Evolutionary conservation across 1,284 basidiomycete species (phyloP).

Genomic region (Irpex sp.): DNA sequence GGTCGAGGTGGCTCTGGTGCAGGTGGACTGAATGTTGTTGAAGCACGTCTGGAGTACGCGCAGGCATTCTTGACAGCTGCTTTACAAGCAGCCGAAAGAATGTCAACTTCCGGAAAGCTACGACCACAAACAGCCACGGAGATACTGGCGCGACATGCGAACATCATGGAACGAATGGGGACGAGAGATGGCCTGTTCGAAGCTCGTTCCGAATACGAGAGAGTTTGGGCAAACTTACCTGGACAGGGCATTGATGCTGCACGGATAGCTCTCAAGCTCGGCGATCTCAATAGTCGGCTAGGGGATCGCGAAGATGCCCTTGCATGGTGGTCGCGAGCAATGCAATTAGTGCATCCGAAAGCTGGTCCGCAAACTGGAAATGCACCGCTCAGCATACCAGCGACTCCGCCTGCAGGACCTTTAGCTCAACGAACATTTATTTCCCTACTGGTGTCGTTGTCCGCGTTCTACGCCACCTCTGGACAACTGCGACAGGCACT

Average conservation of each 20-base stretch:
- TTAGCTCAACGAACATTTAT: conserved; percentile 66
- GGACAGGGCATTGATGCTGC: conserved; percentile 42
- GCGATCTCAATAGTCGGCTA: conserved; percentile 56
- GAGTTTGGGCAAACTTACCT: conserved; percentile 49
- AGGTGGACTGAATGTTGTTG: conserved; percentile 41
- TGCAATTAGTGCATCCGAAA: conserved; percentile 36
- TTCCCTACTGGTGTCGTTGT: conserved; percentile 66
- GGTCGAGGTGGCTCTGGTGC: conserved; percentile 32
- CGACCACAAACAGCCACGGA: conserved; percentile 53
- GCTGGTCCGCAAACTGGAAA: conserved; percentile 2
- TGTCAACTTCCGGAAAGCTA: conserved; percentile 32
- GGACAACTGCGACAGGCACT: conserved; percentile 68
- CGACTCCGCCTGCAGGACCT: conserved; percentile 49
- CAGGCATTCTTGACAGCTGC: conserved; percentile 54
- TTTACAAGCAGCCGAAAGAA: conserved; percentile 43
- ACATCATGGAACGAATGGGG: conserved; percentile 67
- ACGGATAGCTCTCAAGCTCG: conserved; percentile 62
- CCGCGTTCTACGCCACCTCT: conserved; percentile 65
- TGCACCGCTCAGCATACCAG: conserved; percentile 32
- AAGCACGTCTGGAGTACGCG: conserved; percentile 50
- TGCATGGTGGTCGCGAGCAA: conserved; percentile 63
- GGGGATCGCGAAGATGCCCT: conserved; percentile 52
- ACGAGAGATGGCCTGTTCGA: conserved; percentile 50
- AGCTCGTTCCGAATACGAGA: conserved; percentile 61
- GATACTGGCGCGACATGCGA: conserved; percentile 60